Evolutionary conservation across 2,329 filamentous ascomycete genomes (phyloP), one percentile per base, ranked within the genome.

Genomic region (Aspergillus brasiliensis): DNA sequence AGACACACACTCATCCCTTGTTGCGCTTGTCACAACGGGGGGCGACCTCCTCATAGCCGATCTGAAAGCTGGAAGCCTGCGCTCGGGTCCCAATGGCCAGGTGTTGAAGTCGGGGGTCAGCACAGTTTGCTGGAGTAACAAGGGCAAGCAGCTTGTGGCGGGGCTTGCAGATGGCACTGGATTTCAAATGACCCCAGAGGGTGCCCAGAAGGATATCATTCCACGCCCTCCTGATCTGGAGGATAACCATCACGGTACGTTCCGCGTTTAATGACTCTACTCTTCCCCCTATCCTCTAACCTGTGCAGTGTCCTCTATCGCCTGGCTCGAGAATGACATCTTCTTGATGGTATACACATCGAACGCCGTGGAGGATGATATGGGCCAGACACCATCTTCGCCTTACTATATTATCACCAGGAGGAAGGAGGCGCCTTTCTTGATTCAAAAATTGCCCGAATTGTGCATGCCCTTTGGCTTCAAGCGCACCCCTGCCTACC

Each of bases 111-210:
- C 84, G 27, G 88, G 90, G 51, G 93, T 96, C 27, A 92, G 88
- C 72, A 95, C 90, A 69, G 84, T 91, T 5, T 89, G 91, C 58
- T 99, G 96, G 95, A 99, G 95, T 75, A 89, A 87, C 62, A 91
- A 89, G 73, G 95, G 95, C 49, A 99, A 97, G 74, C 94, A 98
- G 73, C 81, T 99, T 46, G 88, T 96, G 47, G 93, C 91, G 66
- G 95, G 96, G 15, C 81, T 95, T 67, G 87, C 83, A 6, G 87
- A 97, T 76, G 95, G 95, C 59, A 88, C 87, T 11, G 88, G 90
- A 55, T 84, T 85, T 58, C 93, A 97, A 74, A 89, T 98, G 85
- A 92, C 91, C 7, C 91, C 90, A 0, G 86, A 91, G 67, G 94
- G 94, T 49, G 84, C 84, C 42, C 82, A 85, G 27, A 95, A 94